These are phyloP conservation scores for Corinectria fuckeliana DNA, from an alignment of 2,329 filamentous ascomycete species.

Conservation along the genomic window DNA sequence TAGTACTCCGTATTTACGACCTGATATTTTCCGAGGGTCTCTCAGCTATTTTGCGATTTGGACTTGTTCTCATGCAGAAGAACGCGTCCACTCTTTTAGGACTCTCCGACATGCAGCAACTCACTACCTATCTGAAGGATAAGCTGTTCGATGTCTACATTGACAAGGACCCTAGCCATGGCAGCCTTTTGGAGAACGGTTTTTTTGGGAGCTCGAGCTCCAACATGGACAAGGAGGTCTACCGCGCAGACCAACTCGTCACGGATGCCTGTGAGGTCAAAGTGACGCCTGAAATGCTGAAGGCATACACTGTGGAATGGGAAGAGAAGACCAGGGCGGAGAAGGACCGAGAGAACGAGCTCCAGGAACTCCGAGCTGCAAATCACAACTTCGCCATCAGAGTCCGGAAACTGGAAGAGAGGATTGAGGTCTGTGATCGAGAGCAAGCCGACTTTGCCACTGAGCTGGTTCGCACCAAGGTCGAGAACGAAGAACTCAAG, in stretches of 20 bases:
- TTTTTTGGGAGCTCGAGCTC: slow-evolving; percentile 94
- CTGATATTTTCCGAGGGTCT: slow-evolving; percentile 92
- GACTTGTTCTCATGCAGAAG: slow-evolving; percentile 94
- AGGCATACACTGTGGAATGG: slow-evolving; percentile 85
- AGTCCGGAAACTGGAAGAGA: slow-evolving; percentile 85
- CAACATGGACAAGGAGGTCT: slow-evolving; percentile 93
- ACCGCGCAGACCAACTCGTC: slow-evolving; percentile 91
- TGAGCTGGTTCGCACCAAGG: slow-evolving; percentile 88
- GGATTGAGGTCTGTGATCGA: slow-evolving; percentile 84
- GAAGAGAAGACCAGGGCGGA: slow-evolving; percentile 87
- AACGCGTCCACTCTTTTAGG: slow-evolving; percentile 78
- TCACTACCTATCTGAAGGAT: slow-evolving; percentile 92
- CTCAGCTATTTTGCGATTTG: slow-evolving; percentile 92
- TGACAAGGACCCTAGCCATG: slow-evolving; percentile 90
- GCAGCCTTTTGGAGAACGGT: slow-evolving; percentile 90
- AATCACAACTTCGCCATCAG: slow-evolving; percentile 74
- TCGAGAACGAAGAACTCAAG: slow-evolving; percentile 87
- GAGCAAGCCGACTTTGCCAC: slow-evolving; percentile 93
- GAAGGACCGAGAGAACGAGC: slow-evolving; percentile 80
- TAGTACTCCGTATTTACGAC: slow-evolving; percentile 96
- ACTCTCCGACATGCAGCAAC: slow-evolving; percentile 89
- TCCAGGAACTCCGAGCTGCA: slow-evolving; percentile 73
- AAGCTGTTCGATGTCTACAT: slow-evolving; percentile 97
- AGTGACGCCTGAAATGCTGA: slow-evolving; percentile 82
- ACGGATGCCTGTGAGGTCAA: slow-evolving; percentile 90